These are phyloP conservation scores for Leishmania gerbilli DNA, from an alignment of 208 protist species.

Conservation along the genomic window DNA sequence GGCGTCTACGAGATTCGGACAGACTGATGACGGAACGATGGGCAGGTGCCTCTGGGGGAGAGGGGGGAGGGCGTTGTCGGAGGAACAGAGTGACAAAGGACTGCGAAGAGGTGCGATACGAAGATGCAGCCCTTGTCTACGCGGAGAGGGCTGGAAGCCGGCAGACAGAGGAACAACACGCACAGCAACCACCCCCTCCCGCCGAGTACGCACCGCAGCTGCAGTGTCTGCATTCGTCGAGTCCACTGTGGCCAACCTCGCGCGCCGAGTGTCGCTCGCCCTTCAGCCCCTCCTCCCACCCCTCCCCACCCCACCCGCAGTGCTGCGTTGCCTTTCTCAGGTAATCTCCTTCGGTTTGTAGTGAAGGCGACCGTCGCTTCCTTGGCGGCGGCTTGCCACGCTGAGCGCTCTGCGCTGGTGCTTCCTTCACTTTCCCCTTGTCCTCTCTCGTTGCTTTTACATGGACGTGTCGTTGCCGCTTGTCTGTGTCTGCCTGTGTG, in stretches of 20 bases:
- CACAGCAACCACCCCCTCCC: neutral
- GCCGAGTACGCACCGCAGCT: neutral
- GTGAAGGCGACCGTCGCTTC: neutral
- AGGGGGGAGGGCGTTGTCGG: neutral
- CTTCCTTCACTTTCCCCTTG: neutral
- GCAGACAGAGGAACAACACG: neutral
- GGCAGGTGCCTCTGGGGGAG: neutral
- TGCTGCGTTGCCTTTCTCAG: neutral
- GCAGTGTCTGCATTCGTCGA: neutral
- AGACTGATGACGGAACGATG: conserved; percentile 20
- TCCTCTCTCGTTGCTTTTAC: neutral
- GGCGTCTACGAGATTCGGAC: conserved; percentile 97
- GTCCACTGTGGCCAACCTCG: too few relatives aligned
- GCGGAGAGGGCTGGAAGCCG: neutral
- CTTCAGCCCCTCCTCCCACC: neutral
- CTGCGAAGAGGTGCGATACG: neutral
- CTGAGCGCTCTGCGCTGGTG: neutral
- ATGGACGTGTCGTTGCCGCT: neutral
- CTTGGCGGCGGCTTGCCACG: neutral
- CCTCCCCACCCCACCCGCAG: neutral
- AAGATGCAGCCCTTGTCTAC: neutral
- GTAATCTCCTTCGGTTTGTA: neutral
- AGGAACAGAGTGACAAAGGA: neutral
- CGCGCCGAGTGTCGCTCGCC: neutral
- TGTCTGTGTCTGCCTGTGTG: neutral